Evolutionary conservation across 2,329 filamentous ascomycete genomes (phyloP), one percentile per base, ranked within the genome.

Genomic region (Chrysosporium queenslandicum): DNA sequence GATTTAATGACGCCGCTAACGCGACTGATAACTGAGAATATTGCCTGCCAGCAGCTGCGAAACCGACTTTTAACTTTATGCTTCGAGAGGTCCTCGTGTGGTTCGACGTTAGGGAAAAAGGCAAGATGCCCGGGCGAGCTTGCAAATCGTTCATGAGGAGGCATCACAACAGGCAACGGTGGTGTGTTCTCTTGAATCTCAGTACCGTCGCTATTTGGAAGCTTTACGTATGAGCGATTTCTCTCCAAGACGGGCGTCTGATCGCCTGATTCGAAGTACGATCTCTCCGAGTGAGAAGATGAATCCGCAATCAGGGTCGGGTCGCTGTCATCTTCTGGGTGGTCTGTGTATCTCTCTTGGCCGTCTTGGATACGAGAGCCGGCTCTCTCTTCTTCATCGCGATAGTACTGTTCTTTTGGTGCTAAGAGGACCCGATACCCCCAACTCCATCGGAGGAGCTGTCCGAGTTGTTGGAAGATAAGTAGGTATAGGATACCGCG

Each of bases 371-470:
- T 61, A 3, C 58, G 56, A 3, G 67, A 63, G 16, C 63, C 37
- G 60, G 59, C 60, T 20, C 65, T 66, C 20, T 65, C 68, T 36
- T 68, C 63, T 32, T 71, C 69, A 2, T 61, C 69, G 58, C 72
- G 72, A 43, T 72, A 61, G 55, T 73, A 74, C 20, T 74, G 69
- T 16, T 84, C 81, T 59, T 87, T 85, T 16, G 91, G 88, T 16
- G 90, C 90, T n/a, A 98, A 75, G 16, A 98, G 76, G 34, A 97
- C 83, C 62, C 95, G 89, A 68, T 95, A 97, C 9, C 92, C 92
- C 92, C 92, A 98, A 57, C 87, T 96, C 92, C 92, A 98, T 54
- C 92, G 81, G 18, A 98, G 83, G 23, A 97, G 75, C 69, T 98
- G 92, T 20, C 92, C 92, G 2, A 98, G 80, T 67, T 98, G 92